Conservation (phyloP, 2,329 filamentous ascomycete genomes). For the Botryotinia convoluta region DNA sequence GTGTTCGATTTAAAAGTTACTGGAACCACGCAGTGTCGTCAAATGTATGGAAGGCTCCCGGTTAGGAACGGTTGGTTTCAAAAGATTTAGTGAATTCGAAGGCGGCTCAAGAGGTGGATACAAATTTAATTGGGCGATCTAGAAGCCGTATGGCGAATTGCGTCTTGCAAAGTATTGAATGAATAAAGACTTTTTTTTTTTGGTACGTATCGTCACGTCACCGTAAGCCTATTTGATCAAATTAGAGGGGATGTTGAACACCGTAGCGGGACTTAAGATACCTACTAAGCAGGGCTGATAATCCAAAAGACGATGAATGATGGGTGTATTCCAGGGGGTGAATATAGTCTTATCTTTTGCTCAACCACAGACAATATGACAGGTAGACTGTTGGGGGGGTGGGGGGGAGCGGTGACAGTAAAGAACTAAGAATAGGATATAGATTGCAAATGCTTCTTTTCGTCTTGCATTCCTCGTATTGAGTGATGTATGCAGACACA, state of each 20-base stretch:
- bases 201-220: background rate
- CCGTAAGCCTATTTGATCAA: background rate
- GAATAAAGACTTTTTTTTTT: background rate
- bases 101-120: constrained; percentile 12
- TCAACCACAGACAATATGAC: background rate
- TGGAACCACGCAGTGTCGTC: background rate
- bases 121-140: background rate
- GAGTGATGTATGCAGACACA: constrained; percentile 7
- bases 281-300: constrained; percentile 12
- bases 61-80: constrained; percentile 14
- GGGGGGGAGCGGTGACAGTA: background rate
- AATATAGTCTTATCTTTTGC: background rate
- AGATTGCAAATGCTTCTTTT: background rate
- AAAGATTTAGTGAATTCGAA: background rate
- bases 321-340: constrained; percentile 1
- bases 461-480: constrained; percentile 5
- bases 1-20: background rate
- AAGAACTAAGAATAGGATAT: background rate
- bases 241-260: constrained; percentile 11
- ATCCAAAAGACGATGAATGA: background rate
- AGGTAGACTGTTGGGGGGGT: background rate
- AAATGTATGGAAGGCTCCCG: background rate
- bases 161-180: background rate
- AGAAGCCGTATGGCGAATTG: background rate
- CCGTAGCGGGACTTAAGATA: constrained; percentile 4